phyloP scores from a whole-genome alignment of 2,329 filamentous ascomycete genomes.

The Hypoxylon sp. region DNA sequence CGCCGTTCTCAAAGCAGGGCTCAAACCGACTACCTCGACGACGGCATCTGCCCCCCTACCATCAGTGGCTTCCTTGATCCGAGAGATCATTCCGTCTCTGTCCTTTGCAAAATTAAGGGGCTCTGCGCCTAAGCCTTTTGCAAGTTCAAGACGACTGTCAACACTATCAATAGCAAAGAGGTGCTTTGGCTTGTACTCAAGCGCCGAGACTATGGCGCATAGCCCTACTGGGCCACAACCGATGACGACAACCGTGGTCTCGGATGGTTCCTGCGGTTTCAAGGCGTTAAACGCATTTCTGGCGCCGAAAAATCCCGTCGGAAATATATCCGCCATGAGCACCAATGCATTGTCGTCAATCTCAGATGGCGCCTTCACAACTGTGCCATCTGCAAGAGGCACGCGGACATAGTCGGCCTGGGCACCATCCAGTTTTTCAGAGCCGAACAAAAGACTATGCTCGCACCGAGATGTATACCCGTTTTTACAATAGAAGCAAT shows the following conservation, averaged over 20 bases:
- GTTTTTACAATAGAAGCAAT: constrained; percentile 86
- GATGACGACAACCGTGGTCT: constrained; percentile 79
- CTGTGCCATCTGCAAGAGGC: constrained; percentile 81
- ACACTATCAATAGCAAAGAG: constrained; percentile 84
- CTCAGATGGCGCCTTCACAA: constrained; percentile 74
- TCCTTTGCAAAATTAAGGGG: constrained; percentile 80
- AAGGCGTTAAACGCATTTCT: constrained; percentile 77
- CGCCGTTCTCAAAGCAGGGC: constrained; percentile 72
- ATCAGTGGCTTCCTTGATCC: constrained; percentile 77
- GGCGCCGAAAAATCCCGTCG: constrained; percentile 85
- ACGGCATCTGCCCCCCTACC: constrained; percentile 87
- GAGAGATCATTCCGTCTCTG: constrained; percentile 68
- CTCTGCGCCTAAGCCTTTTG: constrained; percentile 78
- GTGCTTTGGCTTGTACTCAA: constrained; percentile 78
- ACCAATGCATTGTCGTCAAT: constrained; percentile 80
- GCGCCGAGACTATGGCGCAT: constrained; percentile 80
- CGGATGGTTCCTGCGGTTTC: constrained; percentile 63
- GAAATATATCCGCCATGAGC: constrained; percentile 94
- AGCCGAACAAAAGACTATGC: constrained; percentile 76
- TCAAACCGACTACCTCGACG: constrained; percentile 79
- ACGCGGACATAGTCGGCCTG: constrained; percentile 86
- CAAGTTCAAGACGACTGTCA: constrained; percentile 76
- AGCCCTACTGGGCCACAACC: constrained; percentile 88
- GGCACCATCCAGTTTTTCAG: constrained; percentile 72
- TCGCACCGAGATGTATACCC: constrained; percentile 81